Base-by-base conservation (phyloP, 176 grass and related monocot species). In the Rhynchospora breviuscula region DNA sequence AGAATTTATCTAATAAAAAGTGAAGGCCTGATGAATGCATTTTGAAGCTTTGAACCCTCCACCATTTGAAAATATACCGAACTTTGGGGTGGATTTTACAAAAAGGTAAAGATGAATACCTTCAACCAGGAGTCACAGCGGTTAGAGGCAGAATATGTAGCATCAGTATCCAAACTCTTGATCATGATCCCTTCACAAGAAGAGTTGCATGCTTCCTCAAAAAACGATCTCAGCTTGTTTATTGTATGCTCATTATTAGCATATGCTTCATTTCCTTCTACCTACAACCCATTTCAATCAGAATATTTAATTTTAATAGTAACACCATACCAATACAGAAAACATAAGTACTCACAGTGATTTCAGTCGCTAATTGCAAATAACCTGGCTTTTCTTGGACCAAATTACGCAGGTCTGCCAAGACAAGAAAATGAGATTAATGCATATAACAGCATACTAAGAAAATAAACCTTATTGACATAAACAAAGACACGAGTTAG, bases 131-230 rank as follows among this genome's bases (percentile, higher is more conserved):
- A 94, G 81, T 93, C 91, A 33, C 91, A 86, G 47, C 89, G 93
- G 69, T 93, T 99, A 67, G 96, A 95, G 52, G 96, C 93, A 86
- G 88, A 93, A 87, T 99, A 99, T 86, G 88, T 85, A 47, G 93
- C 89, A 86, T 99, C 89, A 84, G 89, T 33, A 92, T 99, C 96
- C 63, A 99, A 89, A 85, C 89, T 90, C 81, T 99, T 99, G 44
- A 95, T 84, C 96, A 98, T 95, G 77, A 95, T 98, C 79, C 93
- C 96, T 87, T 95, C 96, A 88, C 96, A 93, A 85, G 93, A 95
- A 82, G 89, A 93, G 51, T 90, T 84, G 3, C 92, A 90, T 76
- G 93, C 91, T 78, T 92, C 73, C 85, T 89, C 84, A 73, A 99
- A 95, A 86, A 95, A 93, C 14, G 80, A 83, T 64, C 87, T 93